Percentiles rank a stretch among this genome's conserved stretches.
phyloP scores from a whole-genome alignment of 768 basidiomycete genomes.

The Mycena haematopus region DNA sequence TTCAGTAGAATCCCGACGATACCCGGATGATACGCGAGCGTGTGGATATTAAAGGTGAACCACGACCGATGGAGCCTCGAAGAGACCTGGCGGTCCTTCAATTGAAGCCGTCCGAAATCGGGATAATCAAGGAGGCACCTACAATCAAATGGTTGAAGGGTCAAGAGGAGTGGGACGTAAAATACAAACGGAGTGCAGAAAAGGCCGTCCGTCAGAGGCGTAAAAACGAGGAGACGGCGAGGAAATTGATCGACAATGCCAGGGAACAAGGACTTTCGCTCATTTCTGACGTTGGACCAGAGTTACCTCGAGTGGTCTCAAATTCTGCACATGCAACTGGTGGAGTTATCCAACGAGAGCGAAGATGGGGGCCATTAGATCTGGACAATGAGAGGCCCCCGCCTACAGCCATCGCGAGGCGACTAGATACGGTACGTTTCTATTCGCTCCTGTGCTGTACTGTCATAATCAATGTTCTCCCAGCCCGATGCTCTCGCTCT shows the following conservation, averaged over 20 bases:
- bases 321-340: slow-evolving; percentile 27
- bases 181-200: slow-evolving; percentile 49
- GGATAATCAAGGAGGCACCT: slow-evolving; percentile 76
- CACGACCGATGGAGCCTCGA: slow-evolving; percentile 68
- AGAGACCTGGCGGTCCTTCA: slow-evolving; percentile 59
- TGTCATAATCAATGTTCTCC: background rate
- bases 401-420: slow-evolving; percentile 71
- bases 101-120: slow-evolving; percentile 62
- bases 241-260: slow-evolving; percentile 51
- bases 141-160: slow-evolving; percentile 70
- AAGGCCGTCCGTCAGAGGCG: slow-evolving; percentile 50
- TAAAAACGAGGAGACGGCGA: slow-evolving; percentile 53
- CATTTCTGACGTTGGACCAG: slow-evolving; percentile 18
- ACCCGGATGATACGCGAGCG: slow-evolving; percentile 73
- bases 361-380: slow-evolving; percentile 62
- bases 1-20: slow-evolving; percentile 8
- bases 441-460: background rate
- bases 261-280: slow-evolving; percentile 52
- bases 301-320: slow-evolving; percentile 14
- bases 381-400: slow-evolving; percentile 74
- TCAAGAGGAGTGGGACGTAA: slow-evolving; percentile 67
- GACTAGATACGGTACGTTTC: slow-evolving; percentile 65
- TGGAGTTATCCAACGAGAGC: slow-evolving; percentile 45
- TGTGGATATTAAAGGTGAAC: slow-evolving; percentile 63
- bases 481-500: slow-evolving; percentile 63